Evolutionary conservation across 176 grass and related monocot genomes (phyloP).

Genomic region (Oryza rufipogon): DNA sequence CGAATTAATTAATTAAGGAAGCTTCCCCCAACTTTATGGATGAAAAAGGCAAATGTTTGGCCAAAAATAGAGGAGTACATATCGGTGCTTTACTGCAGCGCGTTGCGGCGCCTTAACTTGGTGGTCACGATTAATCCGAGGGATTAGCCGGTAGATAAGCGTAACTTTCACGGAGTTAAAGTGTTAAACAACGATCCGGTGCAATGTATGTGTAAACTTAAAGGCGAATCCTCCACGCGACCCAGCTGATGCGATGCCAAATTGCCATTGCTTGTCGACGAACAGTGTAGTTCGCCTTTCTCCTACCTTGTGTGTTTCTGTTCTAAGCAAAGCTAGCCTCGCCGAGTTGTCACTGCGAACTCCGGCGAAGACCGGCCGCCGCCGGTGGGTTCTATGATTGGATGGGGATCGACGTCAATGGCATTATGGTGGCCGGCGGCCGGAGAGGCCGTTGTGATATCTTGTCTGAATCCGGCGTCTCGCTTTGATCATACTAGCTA

Average conservation of each 20-base stretch:
- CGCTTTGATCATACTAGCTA: no score
- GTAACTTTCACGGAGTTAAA: conserved; percentile 39
- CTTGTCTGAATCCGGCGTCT: background rate
- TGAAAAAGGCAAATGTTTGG: background rate
- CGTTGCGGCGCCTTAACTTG: background rate
- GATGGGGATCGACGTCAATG: background rate
- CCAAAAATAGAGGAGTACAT: background rate
- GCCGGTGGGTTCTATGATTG: background rate
- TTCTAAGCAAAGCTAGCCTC: background rate
- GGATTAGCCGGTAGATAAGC: conserved; percentile 19
- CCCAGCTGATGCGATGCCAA: background rate
- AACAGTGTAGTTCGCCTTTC: background rate
- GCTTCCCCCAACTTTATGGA: background rate
- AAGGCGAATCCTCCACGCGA: background rate
- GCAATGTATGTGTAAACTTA: background rate
- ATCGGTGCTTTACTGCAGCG: background rate
- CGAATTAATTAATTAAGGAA: no score
- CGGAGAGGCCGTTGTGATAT: background rate
- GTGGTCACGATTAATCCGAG: conserved; percentile 42
- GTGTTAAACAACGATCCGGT: background rate
- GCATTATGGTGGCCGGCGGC: background rate
- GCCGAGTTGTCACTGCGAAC: no score
- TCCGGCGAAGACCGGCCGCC: no score
- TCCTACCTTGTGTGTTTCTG: background rate
- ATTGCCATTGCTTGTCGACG: background rate